phyloP scores from a whole-genome alignment of 192 early-diverging fungal genomes.

The Coemansia sp. region DNA sequence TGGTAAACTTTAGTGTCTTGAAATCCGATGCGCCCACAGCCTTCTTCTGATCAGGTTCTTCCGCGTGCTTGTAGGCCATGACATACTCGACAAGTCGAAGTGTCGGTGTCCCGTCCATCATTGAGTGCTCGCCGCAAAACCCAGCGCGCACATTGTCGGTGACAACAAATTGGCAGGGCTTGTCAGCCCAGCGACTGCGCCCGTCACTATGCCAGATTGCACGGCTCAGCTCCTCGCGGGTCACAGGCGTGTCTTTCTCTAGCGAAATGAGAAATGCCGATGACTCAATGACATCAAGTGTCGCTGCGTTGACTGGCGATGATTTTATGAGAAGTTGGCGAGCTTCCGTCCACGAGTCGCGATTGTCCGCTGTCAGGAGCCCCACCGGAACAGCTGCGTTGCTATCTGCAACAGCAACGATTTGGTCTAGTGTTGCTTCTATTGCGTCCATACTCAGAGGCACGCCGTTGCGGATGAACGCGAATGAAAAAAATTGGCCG shows the following conservation, averaged over 20 bases:
- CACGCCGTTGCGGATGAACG: conserved; percentile 60
- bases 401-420: conserved; percentile 68
- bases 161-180: conserved; percentile 93
- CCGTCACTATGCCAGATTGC: conserved; percentile 95
- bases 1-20: conserved; percentile 66
- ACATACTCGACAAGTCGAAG: conserved; percentile 84
- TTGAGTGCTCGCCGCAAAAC: conserved; percentile 92
- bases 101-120: conserved; percentile 95
- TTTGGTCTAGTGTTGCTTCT: conserved; percentile 66
- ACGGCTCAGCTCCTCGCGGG: conserved; percentile 85
- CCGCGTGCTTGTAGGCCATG: conserved; percentile 42
- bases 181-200: conserved; percentile 96
- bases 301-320: conserved; percentile 65
- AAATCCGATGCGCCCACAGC: conserved; percentile 27
- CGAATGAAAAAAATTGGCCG: conserved; percentile 83
- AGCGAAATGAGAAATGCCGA: conserved; percentile 90
- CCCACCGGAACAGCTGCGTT: conserved; percentile 74
- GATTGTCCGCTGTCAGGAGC: conserved; percentile 83
- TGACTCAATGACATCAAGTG: conserved; percentile 84
- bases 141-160: conserved; percentile 95
- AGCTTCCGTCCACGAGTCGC: conserved; percentile 87
- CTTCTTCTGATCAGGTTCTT: conserved; percentile 56
- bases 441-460: conserved; percentile 73
- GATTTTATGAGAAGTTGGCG: conserved; percentile 64
- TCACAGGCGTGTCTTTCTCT: conserved; percentile 81